Base-by-base conservation (phyloP, 2,329 filamentous ascomycete species). In the Phoma sp. region DNA sequence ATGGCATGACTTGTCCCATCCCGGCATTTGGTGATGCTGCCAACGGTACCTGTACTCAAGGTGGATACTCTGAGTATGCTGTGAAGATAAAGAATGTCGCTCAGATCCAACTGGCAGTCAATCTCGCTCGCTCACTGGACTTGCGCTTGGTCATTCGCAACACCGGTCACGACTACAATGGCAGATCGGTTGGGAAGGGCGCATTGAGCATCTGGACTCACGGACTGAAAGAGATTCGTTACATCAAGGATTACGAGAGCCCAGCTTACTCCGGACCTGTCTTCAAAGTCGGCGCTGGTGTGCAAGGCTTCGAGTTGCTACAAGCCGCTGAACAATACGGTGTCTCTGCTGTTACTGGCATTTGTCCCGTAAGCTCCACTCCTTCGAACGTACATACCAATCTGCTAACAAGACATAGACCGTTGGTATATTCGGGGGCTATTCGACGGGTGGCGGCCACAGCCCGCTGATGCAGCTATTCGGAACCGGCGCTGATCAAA, bases 361-460 rank as follows among this genome's bases (percentile, higher is more conserved):
- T 68, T 13, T 84, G 82, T 67, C 61, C 71, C 41, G 57, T 60
- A 51, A 8, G 52, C 37, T 7, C 3, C 10, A n/a, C 4, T 2
- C 12, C 4, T n/a, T 13, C 12, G 9, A n/a, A 13, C 5, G 15
- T 21, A 15, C 25, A 17, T 2, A 6, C 4, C 2, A 6, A 8
- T 21, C 6, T 27, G 17, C 45, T 60, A 27, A 60, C 27, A 9
- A 9, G 4, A 7, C n/a, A 4, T 24, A 60, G 29, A 81, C 77
- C 1, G 82, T 86, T 9, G 84, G 84, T n/a, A 72, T 83, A 60
- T 76, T 52, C n/a, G 71, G 71, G 36, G 71, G 76, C 10, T 79
- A 74, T 60, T 64, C 70, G 21, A 63, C 68, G 2, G 82, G 81
- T 2, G 84, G 82, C 24, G 84, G 84, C 0, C 82, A 86, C 68